A percentile compares a stretch with the other conserved stretches of the same genome.
Evolutionary conservation across 441 rosid species (phyloP).

Genomic region (Kokia cookei): DNA sequence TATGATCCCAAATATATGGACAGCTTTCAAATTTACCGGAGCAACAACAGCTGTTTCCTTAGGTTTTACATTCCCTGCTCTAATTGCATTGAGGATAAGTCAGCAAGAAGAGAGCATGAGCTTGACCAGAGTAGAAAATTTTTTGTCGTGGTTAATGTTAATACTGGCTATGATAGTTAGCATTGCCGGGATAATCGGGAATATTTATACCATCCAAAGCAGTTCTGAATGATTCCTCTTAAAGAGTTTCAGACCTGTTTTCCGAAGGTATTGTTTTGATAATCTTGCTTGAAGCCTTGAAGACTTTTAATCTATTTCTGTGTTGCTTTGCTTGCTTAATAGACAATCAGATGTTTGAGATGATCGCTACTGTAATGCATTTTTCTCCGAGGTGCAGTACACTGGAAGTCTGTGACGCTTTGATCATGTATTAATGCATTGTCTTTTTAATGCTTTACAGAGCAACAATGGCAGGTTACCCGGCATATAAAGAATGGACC

Average conservation of each 20-base stretch:
- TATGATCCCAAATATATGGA: slow-evolving; percentile 93
- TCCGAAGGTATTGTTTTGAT: not conserved
- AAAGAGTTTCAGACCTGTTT: not conserved
- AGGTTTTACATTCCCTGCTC: slow-evolving; percentile 90
- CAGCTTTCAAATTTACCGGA: slow-evolving; percentile 96
- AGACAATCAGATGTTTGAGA: not conserved
- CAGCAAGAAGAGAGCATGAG: slow-evolving; percentile 43
- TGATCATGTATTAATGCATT: not conserved
- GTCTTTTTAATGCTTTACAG: not conserved
- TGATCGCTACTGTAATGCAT: not conserved
- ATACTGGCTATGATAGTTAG: slow-evolving; percentile 63
- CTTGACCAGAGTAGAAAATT: slow-evolving; percentile 27
- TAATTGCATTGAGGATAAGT: slow-evolving; percentile 64
- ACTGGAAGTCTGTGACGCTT: not conserved
- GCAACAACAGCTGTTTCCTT: slow-evolving; percentile 93
- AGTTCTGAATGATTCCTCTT: slow-evolving; percentile 33
- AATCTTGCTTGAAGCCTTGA: not conserved
- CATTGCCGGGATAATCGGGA: slow-evolving; percentile 66
- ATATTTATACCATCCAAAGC: slow-evolving; percentile 57
- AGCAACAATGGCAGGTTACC: not conserved
- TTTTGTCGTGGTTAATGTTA: slow-evolving; percentile 67
- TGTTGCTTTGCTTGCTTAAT: not conserved
- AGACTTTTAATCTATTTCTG: not conserved
- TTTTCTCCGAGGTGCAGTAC: not conserved
- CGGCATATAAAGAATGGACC: not conserved